Conservation (phyloP, 2,329 filamentous ascomycete species). For the Penicillium sp. region DNA sequence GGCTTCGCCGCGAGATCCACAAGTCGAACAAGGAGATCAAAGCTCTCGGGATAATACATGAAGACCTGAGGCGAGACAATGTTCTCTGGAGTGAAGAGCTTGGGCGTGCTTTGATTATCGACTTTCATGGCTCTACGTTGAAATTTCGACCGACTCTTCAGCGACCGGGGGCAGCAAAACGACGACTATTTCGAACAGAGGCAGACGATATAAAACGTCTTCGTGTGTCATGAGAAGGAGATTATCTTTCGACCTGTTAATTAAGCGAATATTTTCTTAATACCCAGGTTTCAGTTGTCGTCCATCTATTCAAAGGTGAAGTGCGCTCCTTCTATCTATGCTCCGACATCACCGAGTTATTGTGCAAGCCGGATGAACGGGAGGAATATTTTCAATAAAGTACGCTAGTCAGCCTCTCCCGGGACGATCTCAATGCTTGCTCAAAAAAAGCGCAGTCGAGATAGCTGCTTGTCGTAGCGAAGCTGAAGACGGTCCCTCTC, state of each 20-base stretch:
- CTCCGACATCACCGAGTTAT: too few species aligned
- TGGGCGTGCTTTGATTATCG: conserved; percentile 20
- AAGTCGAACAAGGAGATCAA: conserved; percentile 11
- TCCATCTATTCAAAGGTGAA: too few species aligned
- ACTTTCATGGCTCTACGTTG: conserved; percentile 24
- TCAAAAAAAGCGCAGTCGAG: too few species aligned
- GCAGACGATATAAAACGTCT: conserved; percentile 4
- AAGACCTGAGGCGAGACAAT: conserved; percentile 22
- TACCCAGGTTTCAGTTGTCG: too few species aligned
- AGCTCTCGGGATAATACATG: conserved; percentile 18
- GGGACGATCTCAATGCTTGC: too few species aligned
- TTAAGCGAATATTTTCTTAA: neutral
- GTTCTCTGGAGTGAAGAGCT: conserved; percentile 26
- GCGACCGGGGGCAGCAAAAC: neutral
- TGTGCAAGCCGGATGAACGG: too few species aligned
- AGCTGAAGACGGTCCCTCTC: too few species aligned
- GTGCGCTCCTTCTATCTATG: too few species aligned
- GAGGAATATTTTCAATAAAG: too few species aligned
- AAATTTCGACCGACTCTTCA: conserved; percentile 6
- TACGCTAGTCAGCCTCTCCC: too few species aligned
- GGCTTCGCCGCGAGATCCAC: too few species aligned
- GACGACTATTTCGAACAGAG: conserved; percentile 6
- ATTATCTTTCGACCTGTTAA: neutral
- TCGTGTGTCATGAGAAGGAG: neutral
- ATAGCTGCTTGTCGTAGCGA: too few species aligned